Conservation (phyloP, 371 early-diverging fungal genomes). For the Lichtheimia ramosa region DNA sequence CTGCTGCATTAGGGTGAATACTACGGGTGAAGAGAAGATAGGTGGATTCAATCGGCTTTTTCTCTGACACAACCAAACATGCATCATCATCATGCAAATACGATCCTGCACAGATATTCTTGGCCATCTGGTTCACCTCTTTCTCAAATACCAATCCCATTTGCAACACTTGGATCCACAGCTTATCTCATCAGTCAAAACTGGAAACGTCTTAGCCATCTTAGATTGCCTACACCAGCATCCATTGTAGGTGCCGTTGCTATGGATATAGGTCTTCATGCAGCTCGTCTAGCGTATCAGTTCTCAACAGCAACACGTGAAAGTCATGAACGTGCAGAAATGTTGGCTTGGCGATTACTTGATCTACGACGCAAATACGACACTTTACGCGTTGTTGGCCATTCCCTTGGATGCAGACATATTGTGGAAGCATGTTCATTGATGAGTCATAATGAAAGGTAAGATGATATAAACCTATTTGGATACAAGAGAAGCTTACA, state of each 20-base stretch:
- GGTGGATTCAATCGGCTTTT: background rate
- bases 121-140: conserved; percentile 46
- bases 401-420: conserved; percentile 51
- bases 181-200: conserved; percentile 35
- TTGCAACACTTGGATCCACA: conserved; percentile 42
- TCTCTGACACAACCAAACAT: no score
- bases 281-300: conserved; percentile 41
- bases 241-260: conserved; percentile 39
- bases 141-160: conserved; percentile 37
- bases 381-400: conserved; percentile 43
- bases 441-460: conserved; percentile 38
- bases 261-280: conserved; percentile 41
- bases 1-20: conserved; percentile 42
- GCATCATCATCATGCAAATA: no score
- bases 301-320: conserved; percentile 34
- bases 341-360: conserved; percentile 44
- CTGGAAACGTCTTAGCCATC: conserved; percentile 28
- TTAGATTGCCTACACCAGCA: conserved; percentile 40
- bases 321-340: conserved; percentile 46
- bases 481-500: background rate
- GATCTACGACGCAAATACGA: conserved; percentile 39
- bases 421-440: conserved; percentile 46
- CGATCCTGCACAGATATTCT: conserved; percentile 28
- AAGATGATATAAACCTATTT: background rate
- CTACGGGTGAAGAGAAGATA: background rate